A percentile compares a stretch with the other conserved stretches of the same genome.
These are phyloP conservation scores for Dittrichia graveolens DNA, from an alignment of 129 eudicot genomes.

Conservation along the genomic window DNA sequence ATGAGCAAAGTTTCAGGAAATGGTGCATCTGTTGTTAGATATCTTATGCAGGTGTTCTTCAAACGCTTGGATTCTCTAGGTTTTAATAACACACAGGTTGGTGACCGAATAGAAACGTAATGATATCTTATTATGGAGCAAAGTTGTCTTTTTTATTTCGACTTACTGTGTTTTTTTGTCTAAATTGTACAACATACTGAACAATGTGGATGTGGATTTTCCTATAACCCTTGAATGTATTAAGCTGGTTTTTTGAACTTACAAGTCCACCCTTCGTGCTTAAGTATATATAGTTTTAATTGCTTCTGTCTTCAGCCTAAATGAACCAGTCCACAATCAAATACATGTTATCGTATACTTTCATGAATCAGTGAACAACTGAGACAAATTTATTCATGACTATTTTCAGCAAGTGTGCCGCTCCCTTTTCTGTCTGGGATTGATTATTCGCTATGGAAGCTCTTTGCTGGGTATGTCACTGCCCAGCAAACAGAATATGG, in stretches of 20 bases:
- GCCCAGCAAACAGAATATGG: slow-evolving; percentile 48
- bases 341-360: slow-evolving; percentile 5
- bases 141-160: not conserved
- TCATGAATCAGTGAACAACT: slow-evolving; percentile 5
- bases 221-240: not conserved
- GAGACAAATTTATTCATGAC: slow-evolving; percentile 4
- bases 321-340: not conserved
- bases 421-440: slow-evolving; percentile 94
- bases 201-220: not conserved
- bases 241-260: slow-evolving; percentile 5
- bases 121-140: slow-evolving; percentile 12
- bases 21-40: slow-evolving; percentile 64
- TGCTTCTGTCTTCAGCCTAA: not conserved
- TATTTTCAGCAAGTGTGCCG: slow-evolving; percentile 88
- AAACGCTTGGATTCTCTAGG: slow-evolving; percentile 81
- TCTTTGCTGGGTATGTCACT: slow-evolving; percentile 51
- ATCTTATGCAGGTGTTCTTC: slow-evolving; percentile 72
- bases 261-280: not conserved
- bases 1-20: slow-evolving; percentile 81
- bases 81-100: slow-evolving; percentile 76
- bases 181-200: slow-evolving; percentile 16
- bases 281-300: not conserved
- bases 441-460: slow-evolving; percentile 90
- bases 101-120: slow-evolving; percentile 17
- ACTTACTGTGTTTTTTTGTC: not conserved